Conservation (phyloP, 1,284 basidiomycete genomes). For the Rhodotorula glutinis region DNA sequence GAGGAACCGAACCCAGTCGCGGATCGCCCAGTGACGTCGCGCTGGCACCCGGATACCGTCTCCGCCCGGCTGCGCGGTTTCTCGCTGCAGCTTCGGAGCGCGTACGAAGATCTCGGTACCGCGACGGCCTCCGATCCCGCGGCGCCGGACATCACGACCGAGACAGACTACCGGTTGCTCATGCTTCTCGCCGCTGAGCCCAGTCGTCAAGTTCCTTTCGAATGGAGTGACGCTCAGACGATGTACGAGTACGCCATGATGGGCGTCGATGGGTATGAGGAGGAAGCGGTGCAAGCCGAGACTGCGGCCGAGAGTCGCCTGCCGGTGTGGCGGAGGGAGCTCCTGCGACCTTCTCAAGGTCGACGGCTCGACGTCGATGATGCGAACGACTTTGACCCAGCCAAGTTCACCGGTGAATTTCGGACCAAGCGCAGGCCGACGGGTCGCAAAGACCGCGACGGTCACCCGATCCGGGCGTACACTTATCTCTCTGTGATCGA, state of each 20-base stretch:
- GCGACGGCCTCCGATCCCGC: background rate
- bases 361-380: constrained; percentile 1
- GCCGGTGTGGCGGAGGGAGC: background rate
- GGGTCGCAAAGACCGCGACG: background rate
- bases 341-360: constrained; percentile 7
- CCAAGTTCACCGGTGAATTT: constrained; percentile 16
- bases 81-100: constrained; percentile 24
- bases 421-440: background rate
- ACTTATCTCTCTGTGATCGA: constrained; percentile 29
- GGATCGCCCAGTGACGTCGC: background rate
- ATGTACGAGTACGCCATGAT: constrained; percentile 18
- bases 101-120: constrained; percentile 31
- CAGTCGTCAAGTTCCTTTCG: constrained; percentile 5
- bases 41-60: constrained; percentile 6
- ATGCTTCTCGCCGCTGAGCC: constrained; percentile 22
- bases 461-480: background rate
- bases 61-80: constrained; percentile 6
- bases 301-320: background rate
- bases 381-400: background rate
- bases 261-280: background rate
- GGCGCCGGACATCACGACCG: constrained; percentile 7
- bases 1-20: too few species aligned
- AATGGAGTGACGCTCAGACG: constrained; percentile 12
- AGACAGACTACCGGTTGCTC: constrained; percentile 16
- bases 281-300: background rate